phyloP scores from a whole-genome alignment of 2,329 filamentous ascomycete species.

The Stachybotrys chlorohalonatus region DNA sequence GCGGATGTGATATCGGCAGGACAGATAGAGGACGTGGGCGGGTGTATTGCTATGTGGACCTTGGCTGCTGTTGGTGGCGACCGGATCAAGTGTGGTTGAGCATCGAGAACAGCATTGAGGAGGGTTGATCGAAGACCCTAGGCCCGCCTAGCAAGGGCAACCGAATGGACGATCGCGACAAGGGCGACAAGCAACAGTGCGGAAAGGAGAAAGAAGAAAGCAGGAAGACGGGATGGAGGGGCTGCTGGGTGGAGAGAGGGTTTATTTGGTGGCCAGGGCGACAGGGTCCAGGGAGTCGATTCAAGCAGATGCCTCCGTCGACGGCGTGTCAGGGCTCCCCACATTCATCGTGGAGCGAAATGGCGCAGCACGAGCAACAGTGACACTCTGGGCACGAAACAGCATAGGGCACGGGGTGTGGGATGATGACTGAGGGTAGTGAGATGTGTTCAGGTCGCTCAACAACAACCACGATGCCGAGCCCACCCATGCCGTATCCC shows the following conservation, averaged over 20 bases:
- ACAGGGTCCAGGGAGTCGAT: background rate
- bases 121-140: background rate
- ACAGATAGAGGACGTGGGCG: background rate
- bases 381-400: background rate
- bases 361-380: background rate
- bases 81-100: background rate
- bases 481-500: background rate
- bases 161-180: background rate
- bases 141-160: background rate
- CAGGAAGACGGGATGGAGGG: conserved; percentile 3
- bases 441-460: background rate
- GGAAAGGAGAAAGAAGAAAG: background rate
- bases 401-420: background rate
- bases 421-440: background rate
- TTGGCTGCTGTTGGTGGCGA: background rate
- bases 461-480: background rate
- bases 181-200: background rate
- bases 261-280: background rate
- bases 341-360: background rate
- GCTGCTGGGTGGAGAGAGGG: conserved; percentile 3
- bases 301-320: background rate
- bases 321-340: background rate
- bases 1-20: background rate
- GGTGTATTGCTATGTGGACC: background rate
- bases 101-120: background rate